Evolutionary conservation across 768 basidiomycete species (phyloP), one percentile per base, ranked within the genome.

Genomic region (Collybiopsis luxurians): DNA sequence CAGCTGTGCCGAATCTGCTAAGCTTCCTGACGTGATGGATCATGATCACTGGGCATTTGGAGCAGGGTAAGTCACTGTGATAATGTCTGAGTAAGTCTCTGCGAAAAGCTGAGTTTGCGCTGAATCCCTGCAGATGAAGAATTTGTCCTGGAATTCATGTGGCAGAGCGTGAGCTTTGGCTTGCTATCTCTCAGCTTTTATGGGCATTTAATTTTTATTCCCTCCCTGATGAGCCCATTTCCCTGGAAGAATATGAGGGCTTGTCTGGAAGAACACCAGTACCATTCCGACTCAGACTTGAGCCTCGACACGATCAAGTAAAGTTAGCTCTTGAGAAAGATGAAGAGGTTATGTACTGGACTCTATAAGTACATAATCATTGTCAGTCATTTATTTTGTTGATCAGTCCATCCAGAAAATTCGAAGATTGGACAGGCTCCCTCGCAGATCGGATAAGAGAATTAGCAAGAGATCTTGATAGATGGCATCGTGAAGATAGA

Each of bases 21-120:
- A 70, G 11, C 68, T 69, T 15, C 15, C 62, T 9, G 56, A 72
- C 51, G 59, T 64, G 6, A 58, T 60, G 58, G 62, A 70, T 12
- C 61, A 72, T 9, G 73, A 74, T 56, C 71, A 74, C 44, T 74
- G 71, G 71, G 56, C 66, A 11, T 74, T 74, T 50, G 73, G 73
- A 19, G 71, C 68, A 0, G 73, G 73, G 71, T 72, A 55, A 3
- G 69, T 62, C 2, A 10, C 10, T 39, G n/a, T n/a, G n/a, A 10
- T n/a, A 39, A 39, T 10, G 11, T n/a, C 38, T n/a, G n/a, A 39
- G 11, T 39, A 10, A 10, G 38, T 39, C n/a, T 39, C 38, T 39
- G n/a, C 38, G 10, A 39, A n/a, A n/a, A n/a, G n/a, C n/a, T n/a
- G n/a, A n/a, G n/a, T n/a, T 24, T 44, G 6, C 21, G 12, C 9